phyloP scores from a whole-genome alignment of 805 yeast species.

The Candida montana region DNA sequence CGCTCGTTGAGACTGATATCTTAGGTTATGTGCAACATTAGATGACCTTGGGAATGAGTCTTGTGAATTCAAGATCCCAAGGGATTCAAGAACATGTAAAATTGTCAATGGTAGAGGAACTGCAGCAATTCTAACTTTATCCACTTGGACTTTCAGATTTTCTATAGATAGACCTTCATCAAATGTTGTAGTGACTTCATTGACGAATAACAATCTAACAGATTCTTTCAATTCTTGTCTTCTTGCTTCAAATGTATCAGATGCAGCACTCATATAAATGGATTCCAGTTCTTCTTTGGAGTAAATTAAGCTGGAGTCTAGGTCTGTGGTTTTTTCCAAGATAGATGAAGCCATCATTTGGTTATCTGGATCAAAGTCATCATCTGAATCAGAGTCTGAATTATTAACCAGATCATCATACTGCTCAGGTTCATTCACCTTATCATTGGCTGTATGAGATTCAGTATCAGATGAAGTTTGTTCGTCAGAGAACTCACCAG shows the following conservation, averaged over 20 bases:
- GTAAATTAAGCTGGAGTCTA: constrained; percentile 55
- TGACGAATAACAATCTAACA: constrained; percentile 23
- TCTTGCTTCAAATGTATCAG: constrained; percentile 36
- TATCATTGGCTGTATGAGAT: constrained; percentile 13
- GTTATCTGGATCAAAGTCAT: constrained; percentile 12
- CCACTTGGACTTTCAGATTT: constrained; percentile 31
- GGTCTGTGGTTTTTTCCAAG: constrained; percentile 16
- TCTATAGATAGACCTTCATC: constrained; percentile 38
- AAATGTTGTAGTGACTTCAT: constrained; percentile 37
- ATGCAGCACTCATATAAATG: constrained; percentile 77
- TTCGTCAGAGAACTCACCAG: constrained; percentile 15
- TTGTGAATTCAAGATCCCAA: constrained; percentile 12
- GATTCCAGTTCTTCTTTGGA: constrained; percentile 67
- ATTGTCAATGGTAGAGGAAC: constrained; percentile 29
- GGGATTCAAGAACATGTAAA: constrained; percentile 23
- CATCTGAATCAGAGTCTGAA: constrained; percentile 16
- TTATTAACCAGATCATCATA: constrained; percentile 28
- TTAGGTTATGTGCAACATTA: constrained; percentile 9
- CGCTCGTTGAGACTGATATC: not conserved
- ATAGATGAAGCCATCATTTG: constrained; percentile 30
- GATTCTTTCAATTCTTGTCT: constrained; percentile 10
- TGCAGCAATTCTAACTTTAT: constrained; percentile 34
- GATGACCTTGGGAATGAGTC: constrained; percentile 9
- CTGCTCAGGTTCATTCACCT: constrained; percentile 10
- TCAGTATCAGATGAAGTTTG: constrained; percentile 12